phyloP scores from a whole-genome alignment of 805 yeast species.

The Brettanomyces anomalus region DNA sequence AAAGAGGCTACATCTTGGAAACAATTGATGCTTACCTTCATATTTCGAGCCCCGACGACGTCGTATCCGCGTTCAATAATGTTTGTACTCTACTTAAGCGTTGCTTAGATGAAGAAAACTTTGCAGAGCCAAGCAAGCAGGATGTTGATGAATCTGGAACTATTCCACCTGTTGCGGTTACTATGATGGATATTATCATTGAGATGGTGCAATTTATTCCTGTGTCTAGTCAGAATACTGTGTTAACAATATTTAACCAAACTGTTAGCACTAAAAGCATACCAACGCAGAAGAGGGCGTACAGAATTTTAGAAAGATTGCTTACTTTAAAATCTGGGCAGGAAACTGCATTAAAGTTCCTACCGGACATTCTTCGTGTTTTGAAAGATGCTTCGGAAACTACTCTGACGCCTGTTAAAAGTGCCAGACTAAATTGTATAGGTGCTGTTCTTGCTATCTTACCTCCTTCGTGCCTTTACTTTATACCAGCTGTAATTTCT shows the following conservation, averaged over 20 bases:
- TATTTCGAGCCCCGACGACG: slow-evolving; percentile 57
- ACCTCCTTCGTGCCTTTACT: slow-evolving; percentile 58
- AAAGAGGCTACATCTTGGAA: slow-evolving; percentile 78
- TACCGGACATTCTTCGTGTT: slow-evolving; percentile 50
- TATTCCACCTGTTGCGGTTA: slow-evolving; percentile 53
- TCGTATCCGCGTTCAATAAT: slow-evolving; percentile 72
- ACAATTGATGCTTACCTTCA: slow-evolving; percentile 75
- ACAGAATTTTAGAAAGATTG: slow-evolving; percentile 64
- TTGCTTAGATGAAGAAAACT: slow-evolving; percentile 54
- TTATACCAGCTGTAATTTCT: slow-evolving; percentile 74
- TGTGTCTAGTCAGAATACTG: slow-evolving; percentile 54
- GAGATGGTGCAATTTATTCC: slow-evolving; percentile 84
- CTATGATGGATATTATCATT: slow-evolving; percentile 87
- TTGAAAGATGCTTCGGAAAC: slow-evolving; percentile 48
- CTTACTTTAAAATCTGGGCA: slow-evolving; percentile 60
- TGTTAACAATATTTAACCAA: slow-evolving; percentile 67
- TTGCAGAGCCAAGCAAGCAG: slow-evolving; percentile 21
- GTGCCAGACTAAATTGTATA: slow-evolving; percentile 68
- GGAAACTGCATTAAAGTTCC: slow-evolving; percentile 42
- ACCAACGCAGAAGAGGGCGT: slow-evolving; percentile 80
- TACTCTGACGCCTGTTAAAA: slow-evolving; percentile 67
- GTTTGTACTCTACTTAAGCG: slow-evolving; percentile 72
- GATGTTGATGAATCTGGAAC: slow-evolving; percentile 26
- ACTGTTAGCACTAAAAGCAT: slow-evolving; percentile 54
- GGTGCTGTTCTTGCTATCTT: slow-evolving; percentile 48